Evolutionary conservation across 768 basidiomycete species (phyloP).

Genomic region (Scleroderma bovista): DNA sequence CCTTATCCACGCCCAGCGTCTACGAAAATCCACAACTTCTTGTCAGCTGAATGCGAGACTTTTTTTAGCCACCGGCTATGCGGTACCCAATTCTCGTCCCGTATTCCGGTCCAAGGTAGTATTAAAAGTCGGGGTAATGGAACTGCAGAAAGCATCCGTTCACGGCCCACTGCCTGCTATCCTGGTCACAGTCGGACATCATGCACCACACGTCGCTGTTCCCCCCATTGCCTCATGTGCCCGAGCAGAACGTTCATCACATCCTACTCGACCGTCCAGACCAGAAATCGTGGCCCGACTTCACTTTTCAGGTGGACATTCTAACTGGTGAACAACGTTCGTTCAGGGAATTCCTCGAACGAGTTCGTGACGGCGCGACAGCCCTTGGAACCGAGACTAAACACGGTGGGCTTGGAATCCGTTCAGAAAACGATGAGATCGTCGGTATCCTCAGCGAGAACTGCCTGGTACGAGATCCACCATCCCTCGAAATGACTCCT

Average conservation of each 20-base stretch:
- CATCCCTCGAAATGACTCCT: background rate
- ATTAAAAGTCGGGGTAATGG: background rate
- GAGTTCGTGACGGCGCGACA: conserved; percentile 51
- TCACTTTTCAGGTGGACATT: conserved; percentile 50
- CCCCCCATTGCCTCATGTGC: conserved; percentile 44
- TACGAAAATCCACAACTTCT: background rate
- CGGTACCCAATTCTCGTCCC: background rate
- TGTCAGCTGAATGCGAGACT: background rate
- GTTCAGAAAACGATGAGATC: conserved; percentile 44
- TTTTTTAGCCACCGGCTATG: background rate
- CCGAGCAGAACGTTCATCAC: conserved; percentile 51
- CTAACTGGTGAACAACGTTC: conserved; percentile 42
- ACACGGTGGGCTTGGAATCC: conserved; percentile 54
- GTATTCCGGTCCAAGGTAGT: background rate
- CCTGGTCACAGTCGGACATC: background rate
- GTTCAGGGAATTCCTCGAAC: conserved; percentile 45
- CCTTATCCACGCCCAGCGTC: background rate
- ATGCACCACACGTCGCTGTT: conserved; percentile 59
- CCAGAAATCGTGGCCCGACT: conserved; percentile 51
- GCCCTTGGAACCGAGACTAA: conserved; percentile 43
- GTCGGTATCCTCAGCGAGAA: conserved; percentile 70
- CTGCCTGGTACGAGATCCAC: conserved; percentile 44
- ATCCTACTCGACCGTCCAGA: conserved; percentile 50
- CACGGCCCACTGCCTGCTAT: background rate
- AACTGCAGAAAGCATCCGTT: background rate